Percentiles rank a stretch among this genome's conserved stretches.
Conservation (phyloP, 768 basidiomycete genomes). For the Lactifluus echinatus region DNA sequence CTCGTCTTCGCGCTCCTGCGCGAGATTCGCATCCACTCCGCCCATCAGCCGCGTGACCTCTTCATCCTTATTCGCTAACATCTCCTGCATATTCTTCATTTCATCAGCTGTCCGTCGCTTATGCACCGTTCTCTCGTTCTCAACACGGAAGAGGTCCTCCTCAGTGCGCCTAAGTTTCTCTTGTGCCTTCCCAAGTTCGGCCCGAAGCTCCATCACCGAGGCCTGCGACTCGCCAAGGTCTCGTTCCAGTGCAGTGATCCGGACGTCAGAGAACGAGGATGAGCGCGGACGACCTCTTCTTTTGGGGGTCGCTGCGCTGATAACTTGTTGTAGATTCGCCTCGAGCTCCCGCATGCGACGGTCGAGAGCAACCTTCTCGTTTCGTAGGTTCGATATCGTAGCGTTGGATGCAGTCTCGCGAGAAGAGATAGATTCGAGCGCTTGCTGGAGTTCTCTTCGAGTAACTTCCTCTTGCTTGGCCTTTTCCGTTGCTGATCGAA, state of each 20-base stretch:
- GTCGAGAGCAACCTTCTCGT: slow-evolving; percentile 51
- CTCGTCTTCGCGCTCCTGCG: slow-evolving; percentile 48
- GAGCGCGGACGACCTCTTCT: slow-evolving; percentile 38
- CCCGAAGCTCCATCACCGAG: slow-evolving; percentile 37
- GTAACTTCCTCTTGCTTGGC: slow-evolving; percentile 13
- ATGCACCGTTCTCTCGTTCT: slow-evolving; percentile 51
- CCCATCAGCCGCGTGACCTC: slow-evolving; percentile 43
- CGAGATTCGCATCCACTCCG: slow-evolving; percentile 28
- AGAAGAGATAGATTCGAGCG: slow-evolving; percentile 16
- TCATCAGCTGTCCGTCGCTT: slow-evolving; percentile 41
- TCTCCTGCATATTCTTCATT: slow-evolving; percentile 35
- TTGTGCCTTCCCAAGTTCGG: slow-evolving; percentile 33
- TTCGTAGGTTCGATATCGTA: slow-evolving; percentile 31
- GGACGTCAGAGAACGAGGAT: slow-evolving; percentile 48
- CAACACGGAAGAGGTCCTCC: slow-evolving; percentile 39
- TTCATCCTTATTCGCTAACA: slow-evolving; percentile 48
- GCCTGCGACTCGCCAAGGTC: slow-evolving; percentile 44
- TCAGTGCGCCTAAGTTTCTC: slow-evolving; percentile 43
- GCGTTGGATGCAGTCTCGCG: slow-evolving; percentile 8
- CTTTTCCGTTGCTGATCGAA: slow-evolving; percentile 10
- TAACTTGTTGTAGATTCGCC: slow-evolving; percentile 31
- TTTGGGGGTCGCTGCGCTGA: slow-evolving; percentile 28
- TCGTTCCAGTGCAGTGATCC: slow-evolving; percentile 43
- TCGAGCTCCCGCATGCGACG: slow-evolving; percentile 53
- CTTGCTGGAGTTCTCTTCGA: slow-evolving; percentile 15